Percentiles rank a stretch among this genome's conserved stretches.
Conservation (phyloP, 257 asterid genomes). For the Fraxinus anomala region DNA sequence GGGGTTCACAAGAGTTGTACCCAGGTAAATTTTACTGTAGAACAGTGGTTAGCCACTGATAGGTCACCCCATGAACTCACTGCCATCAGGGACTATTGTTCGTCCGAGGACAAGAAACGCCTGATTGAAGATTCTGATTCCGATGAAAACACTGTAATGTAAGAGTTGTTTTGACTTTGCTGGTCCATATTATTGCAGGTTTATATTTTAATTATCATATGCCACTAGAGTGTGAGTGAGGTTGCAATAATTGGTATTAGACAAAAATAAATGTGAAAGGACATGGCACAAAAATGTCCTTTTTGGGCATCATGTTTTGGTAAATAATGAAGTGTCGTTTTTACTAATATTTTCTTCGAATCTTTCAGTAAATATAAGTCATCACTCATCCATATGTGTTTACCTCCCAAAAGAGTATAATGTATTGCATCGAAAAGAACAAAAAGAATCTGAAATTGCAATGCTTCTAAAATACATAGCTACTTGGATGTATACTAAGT, state of each 20-base stretch:
- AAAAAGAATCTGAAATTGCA: too few relatives aligned
- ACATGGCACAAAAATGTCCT: conserved; percentile 19
- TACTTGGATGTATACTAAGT: too few relatives aligned
- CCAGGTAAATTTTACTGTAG: conserved; percentile 50
- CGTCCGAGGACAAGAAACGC: not conserved
- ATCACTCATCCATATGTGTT: too few relatives aligned
- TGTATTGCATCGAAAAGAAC: too few relatives aligned
- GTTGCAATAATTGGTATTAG: not conserved
- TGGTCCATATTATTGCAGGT: not conserved
- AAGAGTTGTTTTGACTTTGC: not conserved
- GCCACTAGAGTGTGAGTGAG: not conserved
- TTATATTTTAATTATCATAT: not conserved
- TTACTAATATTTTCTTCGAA: not conserved
- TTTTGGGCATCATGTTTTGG: not conserved
- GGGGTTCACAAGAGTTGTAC: conserved; percentile 51
- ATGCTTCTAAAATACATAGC: too few relatives aligned
- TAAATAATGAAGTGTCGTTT: too few relatives aligned
- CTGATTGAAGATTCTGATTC: conserved; percentile 9
- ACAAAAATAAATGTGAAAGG: conserved; percentile 20
- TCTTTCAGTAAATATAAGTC: too few relatives aligned
- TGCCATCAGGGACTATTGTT: conserved; percentile 44
- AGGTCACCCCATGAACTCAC: conserved; percentile 60
- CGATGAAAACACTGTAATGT: conserved; percentile 22
- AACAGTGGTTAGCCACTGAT: conserved; percentile 75
- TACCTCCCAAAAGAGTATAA: too few relatives aligned